Evolutionary conservation across 176 grass and related monocot genomes (phyloP).

Genomic region (Carex pumila): DNA sequence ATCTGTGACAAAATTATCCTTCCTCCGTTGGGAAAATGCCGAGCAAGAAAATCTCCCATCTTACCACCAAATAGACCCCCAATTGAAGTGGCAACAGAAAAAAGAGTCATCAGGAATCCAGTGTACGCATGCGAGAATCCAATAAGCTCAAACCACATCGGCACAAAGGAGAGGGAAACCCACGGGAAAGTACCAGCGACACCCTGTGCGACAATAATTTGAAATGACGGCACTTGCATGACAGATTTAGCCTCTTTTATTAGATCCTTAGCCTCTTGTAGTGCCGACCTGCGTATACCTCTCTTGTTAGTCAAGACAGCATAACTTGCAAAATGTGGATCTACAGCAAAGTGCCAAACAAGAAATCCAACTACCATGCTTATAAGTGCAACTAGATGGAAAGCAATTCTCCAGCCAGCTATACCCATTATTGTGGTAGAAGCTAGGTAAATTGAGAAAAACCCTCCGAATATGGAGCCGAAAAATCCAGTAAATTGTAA

Average conservation of each 20-base stretch:
- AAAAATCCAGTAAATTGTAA: slow-evolving; percentile 52
- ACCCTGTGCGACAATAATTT: slow-evolving; percentile 51
- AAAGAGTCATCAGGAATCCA: slow-evolving; percentile 31
- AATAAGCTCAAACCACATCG: slow-evolving; percentile 77
- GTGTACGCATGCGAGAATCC: slow-evolving; percentile 45
- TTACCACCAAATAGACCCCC: slow-evolving; percentile 40
- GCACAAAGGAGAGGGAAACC: slow-evolving; percentile 44
- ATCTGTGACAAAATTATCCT: slow-evolving; percentile 62
- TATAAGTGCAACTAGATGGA: slow-evolving; percentile 55
- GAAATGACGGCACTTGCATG: slow-evolving; percentile 49
- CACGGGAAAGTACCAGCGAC: slow-evolving; percentile 60
- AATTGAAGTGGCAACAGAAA: slow-evolving; percentile 31
- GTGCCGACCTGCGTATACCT: background rate
- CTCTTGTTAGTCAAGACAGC: background rate
- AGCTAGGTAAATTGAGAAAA: slow-evolving; percentile 50
- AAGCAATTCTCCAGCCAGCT: slow-evolving; percentile 65
- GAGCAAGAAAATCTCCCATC: slow-evolving; percentile 43
- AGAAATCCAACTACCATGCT: slow-evolving; percentile 49
- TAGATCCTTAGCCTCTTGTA: slow-evolving; percentile 37
- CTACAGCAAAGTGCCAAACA: slow-evolving; percentile 42
- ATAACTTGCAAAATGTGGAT: slow-evolving; percentile 26
- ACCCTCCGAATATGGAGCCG: slow-evolving; percentile 56
- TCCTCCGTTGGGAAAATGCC: slow-evolving; percentile 35
- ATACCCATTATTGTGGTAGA: slow-evolving; percentile 57
- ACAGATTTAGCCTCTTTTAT: slow-evolving; percentile 36